Base-by-base conservation (phyloP, 2,329 filamentous ascomycete species). In the Mycogone perniciosa region DNA sequence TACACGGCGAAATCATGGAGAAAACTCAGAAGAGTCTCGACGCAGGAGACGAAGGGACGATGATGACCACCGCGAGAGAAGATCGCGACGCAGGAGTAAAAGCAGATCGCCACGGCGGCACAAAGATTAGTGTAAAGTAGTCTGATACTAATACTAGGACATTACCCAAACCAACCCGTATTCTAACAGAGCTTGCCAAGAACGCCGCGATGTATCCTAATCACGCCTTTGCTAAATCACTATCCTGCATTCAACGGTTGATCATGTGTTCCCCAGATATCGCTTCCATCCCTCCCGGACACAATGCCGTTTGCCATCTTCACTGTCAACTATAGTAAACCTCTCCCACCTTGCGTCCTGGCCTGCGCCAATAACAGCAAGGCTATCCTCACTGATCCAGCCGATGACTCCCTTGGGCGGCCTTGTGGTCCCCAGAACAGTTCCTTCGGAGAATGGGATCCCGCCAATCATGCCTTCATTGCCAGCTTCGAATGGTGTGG, bases 271-370 rank as follows among this genome's bases (percentile, higher is more conserved):
- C 6, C 71, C 72, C 47, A 91, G 70, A 70, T 91, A 93, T 60
- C 83, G 77, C 68, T 89, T 92, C 89, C 89, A 95, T 2, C 87
- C 88, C 61, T 91, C 85, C 56, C 87, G 77, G 31, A 82, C 71
- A 55, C 87, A 81, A 46, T 80, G 73, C 41, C 83, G 76, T 57
- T 80, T 82, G 7, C 88, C 87, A 55, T 87, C 82, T 26, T 84
- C 79, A 10, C 79, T 79, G 50, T 85, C 77, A n/a, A 76, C 76
- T 46, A 95, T 73, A 20, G 84, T 74, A 60, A 95, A 96, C 54
- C 86, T 90, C 71, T 96, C 90, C 89, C 91, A 96, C 46, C 87
- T 77, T 11, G 86, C 86, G 64, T 93, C 88, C 53, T 79, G 77
- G 0, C 90, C 90, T 1, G 88, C 87, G 4, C 90, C 87, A 45